A percentile compares a stretch with the other conserved stretches of the same genome.
These are phyloP conservation scores for Syncephalastrum sp. DNA, from an alignment of 371 early-diverging fungal genomes.

Conservation along the genomic window DNA sequence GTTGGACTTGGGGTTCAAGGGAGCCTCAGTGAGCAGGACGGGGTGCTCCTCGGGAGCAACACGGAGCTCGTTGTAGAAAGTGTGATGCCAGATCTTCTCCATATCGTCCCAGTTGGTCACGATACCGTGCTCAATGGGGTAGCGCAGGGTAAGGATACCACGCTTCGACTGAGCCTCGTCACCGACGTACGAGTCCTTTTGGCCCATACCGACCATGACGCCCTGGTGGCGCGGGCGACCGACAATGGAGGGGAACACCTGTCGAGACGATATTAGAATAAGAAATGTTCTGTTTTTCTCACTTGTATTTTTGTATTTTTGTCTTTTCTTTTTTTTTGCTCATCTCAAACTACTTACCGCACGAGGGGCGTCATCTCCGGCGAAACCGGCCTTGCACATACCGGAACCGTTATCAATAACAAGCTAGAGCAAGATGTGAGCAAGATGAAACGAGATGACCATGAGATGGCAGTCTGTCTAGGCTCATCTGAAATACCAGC, in stretches of 20 bases:
- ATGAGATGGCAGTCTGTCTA: not conserved
- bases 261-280: constrained; percentile 5
- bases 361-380: constrained; percentile 99
- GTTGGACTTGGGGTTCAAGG: constrained; percentile 99
- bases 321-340: constrained; percentile 5
- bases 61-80: constrained; percentile 87
- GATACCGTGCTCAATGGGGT: constrained; percentile 99
- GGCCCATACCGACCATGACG: constrained; percentile 99
- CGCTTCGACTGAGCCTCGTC: constrained; percentile 99
- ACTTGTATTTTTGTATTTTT: not conserved
- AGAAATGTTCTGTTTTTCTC: not conserved
- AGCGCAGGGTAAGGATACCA: constrained; percentile 99
- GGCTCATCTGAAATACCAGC: constrained; percentile 1
- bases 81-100: constrained; percentile 99
- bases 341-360: constrained; percentile 78
- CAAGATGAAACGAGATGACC: constrained; percentile 18
- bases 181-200: constrained; percentile 99
- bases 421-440: constrained; percentile 24
- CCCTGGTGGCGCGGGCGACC: constrained; percentile 99
- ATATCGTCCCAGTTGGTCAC: constrained; percentile 99
- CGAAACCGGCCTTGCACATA: constrained; percentile 99
- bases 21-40: constrained; percentile 99
- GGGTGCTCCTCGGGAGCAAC: constrained; percentile 97
- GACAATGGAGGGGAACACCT: constrained; percentile 99
- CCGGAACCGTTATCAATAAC: constrained; percentile 99